A percentile compares a stretch with the other conserved stretches of the same genome.
These are phyloP conservation scores for Blastobotrys ciferrii DNA, from an alignment of 1,139 yeast genomes.

Conservation along the genomic window DNA sequence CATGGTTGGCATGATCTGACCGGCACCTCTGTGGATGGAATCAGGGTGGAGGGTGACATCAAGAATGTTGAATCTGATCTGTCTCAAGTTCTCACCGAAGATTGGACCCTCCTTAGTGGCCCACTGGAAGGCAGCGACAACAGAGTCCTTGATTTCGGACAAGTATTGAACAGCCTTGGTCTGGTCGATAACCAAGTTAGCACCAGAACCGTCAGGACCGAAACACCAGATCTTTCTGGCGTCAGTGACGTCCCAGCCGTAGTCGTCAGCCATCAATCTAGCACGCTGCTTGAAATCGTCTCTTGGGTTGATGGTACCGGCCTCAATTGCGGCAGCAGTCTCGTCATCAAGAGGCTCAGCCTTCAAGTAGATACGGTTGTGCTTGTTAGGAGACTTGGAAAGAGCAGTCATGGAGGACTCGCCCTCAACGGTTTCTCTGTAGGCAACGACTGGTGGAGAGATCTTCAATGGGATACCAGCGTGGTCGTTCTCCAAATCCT, in stretches of 20 bases:
- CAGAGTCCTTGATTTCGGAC: constrained; percentile 98
- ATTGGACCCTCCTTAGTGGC: constrained; percentile 99
- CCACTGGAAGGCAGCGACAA: constrained; percentile 99
- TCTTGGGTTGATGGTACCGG: constrained; percentile 88
- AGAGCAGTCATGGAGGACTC: constrained; percentile 95
- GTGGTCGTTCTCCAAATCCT: constrained; percentile 96
- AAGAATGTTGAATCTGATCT: constrained; percentile 95
- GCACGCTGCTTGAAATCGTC: constrained; percentile 99
- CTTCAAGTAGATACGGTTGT: constrained; percentile 98
- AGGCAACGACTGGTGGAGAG: constrained; percentile 96
- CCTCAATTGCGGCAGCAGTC: constrained; percentile 87
- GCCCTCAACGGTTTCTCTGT: constrained; percentile 96
- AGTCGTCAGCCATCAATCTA: constrained; percentile 97
- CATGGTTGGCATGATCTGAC: constrained; percentile 99
- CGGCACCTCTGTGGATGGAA: constrained; percentile 99
- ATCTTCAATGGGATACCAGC: constrained; percentile 99
- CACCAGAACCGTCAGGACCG: constrained; percentile 99
- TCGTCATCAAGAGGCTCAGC: constrained; percentile 97
- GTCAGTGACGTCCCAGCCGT: constrained; percentile 99
- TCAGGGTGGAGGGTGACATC: constrained; percentile 99
- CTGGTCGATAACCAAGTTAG: constrained; percentile 98
- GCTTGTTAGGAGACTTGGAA: constrained; percentile 99
- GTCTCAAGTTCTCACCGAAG: constrained; percentile 94
- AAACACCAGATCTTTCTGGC: constrained; percentile 99
- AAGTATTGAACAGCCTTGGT: constrained; percentile 99